Base-by-base conservation (phyloP, 495 filamentous ascomycete genomes). In the Neurospora sp. region DNA sequence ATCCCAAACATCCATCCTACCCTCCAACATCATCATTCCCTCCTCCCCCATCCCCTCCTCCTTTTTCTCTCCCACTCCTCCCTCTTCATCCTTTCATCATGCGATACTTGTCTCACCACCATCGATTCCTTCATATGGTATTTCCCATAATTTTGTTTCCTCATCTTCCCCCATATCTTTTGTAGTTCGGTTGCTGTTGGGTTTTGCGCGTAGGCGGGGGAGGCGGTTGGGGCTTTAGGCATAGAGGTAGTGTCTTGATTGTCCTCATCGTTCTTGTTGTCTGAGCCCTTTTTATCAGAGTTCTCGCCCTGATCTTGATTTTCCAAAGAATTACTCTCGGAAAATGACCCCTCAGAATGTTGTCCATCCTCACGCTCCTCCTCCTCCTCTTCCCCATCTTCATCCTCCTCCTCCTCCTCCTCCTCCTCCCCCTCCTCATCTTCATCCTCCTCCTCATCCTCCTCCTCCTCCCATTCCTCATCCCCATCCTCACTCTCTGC, bases 311-410 rank as follows among this genome's bases (percentile, higher is more conserved):
- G 40, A 41, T 41, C 14, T 41, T 39, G 39, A 39, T 41, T 14
- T 16, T 41, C 4, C 4, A 41, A 41, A 41, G 4, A 0, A 41
- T 14, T 14, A 6, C 5, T 16, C 1, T 6, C 5, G 6, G 14
- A 3, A 3, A 7, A 41, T 41, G 40, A 16, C 1, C 0, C 40
- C 0, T 0, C 0, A 3, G 14, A 6, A 41, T 16, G 14, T 6
- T 16, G 14, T 16, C 40, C 40, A 40, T 40, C 12, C 12, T 40
- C 12, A 14, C 35, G 2, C 31, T 39, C 3, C 10, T 39, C 9
- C 31, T 39, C 3, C 10, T 39, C 9, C 2, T 39, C 9, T 1
- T 18, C 16, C 41, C 18, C 14, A 2, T 18, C 41, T 0, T 18
- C 41, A 2, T 18, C 40, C 5, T 8, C 41, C 2, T 44, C 39